Base-by-base conservation (phyloP, 208 protist species). In the Pavlovales sp. region DNA sequence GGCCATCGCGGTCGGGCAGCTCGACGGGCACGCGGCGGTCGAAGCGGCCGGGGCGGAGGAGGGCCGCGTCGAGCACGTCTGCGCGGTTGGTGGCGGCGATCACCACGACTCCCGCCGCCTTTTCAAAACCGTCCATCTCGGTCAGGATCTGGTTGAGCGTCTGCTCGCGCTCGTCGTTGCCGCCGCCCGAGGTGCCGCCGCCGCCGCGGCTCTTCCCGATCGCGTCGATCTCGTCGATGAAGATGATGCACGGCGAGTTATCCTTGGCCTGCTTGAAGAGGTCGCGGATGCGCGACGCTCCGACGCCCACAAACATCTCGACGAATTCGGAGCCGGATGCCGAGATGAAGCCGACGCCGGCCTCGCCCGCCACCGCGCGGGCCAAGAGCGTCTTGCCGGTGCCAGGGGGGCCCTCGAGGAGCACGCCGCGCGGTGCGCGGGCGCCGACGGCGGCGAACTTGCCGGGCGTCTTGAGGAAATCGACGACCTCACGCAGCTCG, bases 211-310 rank as follows among this genome's bases (percentile, higher is more conserved):
- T 94, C 38, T 95, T 88, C 38, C 97, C 97, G 81, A 98, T 95
- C 14, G 97, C 97, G 89, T 99, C 97, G 79, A 99, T 98, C 89
- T 99, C 97, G 93, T 99, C 97, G 89, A 98, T 98, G 92, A 98
- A 99, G 40, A 99, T 92, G 89, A 99, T 97, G 90, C 96, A 97
- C 26, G 96, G 97, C 14, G 96, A 94, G 89, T 97, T 95, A 92
- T 97, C 95, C 87, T 94, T 93, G 4, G 96, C 97, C 88, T 94
- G 89, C 67, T 95, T 89, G 94, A 98, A 98, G 47, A 98, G 93
- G 88, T 98, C 94, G 44, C 97, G 94, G 47, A 98, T 96, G 57
- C 97, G 94, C 82, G 95, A 75, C 28, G 94, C 89, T 42, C 94
- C 94, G 7, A 96, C 93, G 87, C 95, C 94, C 39, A 95, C 95